Percentiles rank a stretch among this genome's conserved stretches.
phyloP scores from a whole-genome alignment of 345 rosid genomes.

The Arabis hirsuta region DNA sequence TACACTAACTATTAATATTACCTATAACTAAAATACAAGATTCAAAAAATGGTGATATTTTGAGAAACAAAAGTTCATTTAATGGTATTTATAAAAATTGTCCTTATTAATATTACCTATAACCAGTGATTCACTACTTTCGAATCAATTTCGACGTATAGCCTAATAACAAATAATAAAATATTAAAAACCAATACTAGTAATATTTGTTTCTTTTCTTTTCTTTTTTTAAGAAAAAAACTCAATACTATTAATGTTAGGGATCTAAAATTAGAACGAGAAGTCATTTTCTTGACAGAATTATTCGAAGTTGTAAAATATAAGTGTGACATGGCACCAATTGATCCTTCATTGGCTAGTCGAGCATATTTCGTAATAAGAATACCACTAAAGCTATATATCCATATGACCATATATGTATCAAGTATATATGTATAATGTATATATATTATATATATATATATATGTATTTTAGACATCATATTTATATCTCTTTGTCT shows the following conservation, averaged over 20 bases:
- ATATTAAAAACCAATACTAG: conserved; percentile 11
- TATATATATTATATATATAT: too few relatives aligned
- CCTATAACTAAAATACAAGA: too few relatives aligned
- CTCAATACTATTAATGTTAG: neutral
- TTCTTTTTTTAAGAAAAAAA: too few relatives aligned
- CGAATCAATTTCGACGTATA: conserved; percentile 28
- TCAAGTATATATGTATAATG: too few relatives aligned
- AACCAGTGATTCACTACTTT: conserved; percentile 18
- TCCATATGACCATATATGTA: too few relatives aligned
- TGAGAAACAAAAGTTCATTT: too few relatives aligned
- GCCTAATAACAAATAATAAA: neutral
- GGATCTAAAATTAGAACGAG: conserved; percentile 27
- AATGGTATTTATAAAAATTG: too few relatives aligned
- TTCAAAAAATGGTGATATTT: too few relatives aligned
- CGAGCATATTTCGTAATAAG: conserved; percentile 15
- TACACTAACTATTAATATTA: too few relatives aligned
- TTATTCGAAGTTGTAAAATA: conserved; percentile 16
- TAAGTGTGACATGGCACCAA: conserved; percentile 24
- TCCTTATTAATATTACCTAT: too few relatives aligned
- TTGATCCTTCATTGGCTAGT: conserved; percentile 25
- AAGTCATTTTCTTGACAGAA: conserved; percentile 25
- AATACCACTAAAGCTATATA: neutral
- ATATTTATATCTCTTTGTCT: too few relatives aligned
- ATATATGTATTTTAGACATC: too few relatives aligned
- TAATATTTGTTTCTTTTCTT: neutral